Evolutionary conservation across 179 eudicot species (phyloP).

Genomic region (Drosera spatulata): DNA sequence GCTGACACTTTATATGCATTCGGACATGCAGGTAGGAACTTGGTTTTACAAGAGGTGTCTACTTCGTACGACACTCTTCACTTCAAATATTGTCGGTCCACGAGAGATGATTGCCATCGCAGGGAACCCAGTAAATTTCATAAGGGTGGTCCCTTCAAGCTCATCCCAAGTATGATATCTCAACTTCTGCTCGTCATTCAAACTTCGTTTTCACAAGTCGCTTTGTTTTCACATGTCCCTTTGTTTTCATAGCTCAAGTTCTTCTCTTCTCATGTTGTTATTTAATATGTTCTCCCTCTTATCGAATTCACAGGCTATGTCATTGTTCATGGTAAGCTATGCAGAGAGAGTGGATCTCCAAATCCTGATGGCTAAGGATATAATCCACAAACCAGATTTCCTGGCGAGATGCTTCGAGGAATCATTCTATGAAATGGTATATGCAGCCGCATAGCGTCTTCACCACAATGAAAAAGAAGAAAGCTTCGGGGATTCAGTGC

Average conservation of each 20-base stretch:
- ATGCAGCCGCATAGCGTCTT: no score
- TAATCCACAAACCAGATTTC: constrained; percentile 31
- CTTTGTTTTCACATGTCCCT: background rate
- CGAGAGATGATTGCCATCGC: constrained; percentile 22
- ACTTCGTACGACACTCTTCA: constrained; percentile 35
- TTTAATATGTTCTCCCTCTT: background rate
- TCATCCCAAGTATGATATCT: constrained; percentile 29
- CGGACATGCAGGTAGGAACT: constrained; percentile 30
- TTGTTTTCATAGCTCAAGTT: background rate
- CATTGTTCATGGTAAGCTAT: constrained; percentile 44
- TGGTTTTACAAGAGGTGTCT: constrained; percentile 28
- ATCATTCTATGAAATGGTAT: constrained; percentile 27
- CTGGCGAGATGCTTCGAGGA: constrained; percentile 45
- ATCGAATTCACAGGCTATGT: constrained; percentile 29
- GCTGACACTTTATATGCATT: no score
- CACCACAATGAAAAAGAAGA: no score
- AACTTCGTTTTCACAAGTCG: background rate
- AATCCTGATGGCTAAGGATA: constrained; percentile 38
- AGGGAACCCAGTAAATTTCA: constrained; percentile 25
- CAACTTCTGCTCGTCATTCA: background rate
- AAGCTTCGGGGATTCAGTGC: no score
- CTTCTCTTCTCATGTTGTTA: background rate
- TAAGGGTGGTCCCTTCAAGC: constrained; percentile 23
- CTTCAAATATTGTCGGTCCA: constrained; percentile 52
- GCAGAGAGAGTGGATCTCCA: constrained; percentile 47